A percentile compares a stretch with the other conserved stretches of the same genome.
Evolutionary conservation across 768 basidiomycete species (phyloP).

Genomic region (Mycena vitilis): DNA sequence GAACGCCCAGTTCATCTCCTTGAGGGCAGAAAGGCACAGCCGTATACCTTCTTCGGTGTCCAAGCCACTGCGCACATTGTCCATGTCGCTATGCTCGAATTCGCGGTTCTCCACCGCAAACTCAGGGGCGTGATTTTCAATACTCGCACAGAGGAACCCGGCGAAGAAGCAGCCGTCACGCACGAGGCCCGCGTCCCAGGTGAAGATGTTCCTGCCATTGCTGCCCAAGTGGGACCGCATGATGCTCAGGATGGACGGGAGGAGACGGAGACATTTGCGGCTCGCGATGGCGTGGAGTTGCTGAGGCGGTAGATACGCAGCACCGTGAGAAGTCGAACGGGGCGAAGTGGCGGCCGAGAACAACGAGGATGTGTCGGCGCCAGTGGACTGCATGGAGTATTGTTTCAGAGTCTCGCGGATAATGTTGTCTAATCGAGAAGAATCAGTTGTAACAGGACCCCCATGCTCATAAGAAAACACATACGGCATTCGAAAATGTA

Average conservation of each 20-base stretch:
- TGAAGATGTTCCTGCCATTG: constrained; percentile 66
- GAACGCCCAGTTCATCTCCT: constrained; percentile 85
- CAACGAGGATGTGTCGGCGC: constrained; percentile 44
- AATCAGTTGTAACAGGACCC: constrained; percentile 19
- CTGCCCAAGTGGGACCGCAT: constrained; percentile 61
- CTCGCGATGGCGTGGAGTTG: constrained; percentile 62
- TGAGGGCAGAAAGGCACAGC: constrained; percentile 79
- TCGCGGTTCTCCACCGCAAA: constrained; percentile 46
- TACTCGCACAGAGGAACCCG: constrained; percentile 77
- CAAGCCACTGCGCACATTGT: constrained; percentile 40
- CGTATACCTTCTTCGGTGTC: constrained; percentile 59
- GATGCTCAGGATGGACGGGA: constrained; percentile 64
- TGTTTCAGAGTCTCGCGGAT: constrained; percentile 87
- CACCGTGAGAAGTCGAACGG: constrained; percentile 60
- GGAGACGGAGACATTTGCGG: constrained; percentile 61
- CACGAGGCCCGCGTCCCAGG: constrained; percentile 87
- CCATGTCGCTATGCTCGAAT: constrained; percentile 47
- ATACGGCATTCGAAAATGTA: constrained; percentile 91
- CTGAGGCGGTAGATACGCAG: constrained; percentile 60
- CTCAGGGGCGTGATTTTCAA: constrained; percentile 59
- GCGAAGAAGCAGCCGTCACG: constrained; percentile 93
- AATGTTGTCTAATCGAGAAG: constrained; percentile 70
- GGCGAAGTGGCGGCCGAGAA: constrained; percentile 60
- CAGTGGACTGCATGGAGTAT: constrained; percentile 47
- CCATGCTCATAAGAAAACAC: constrained; percentile 43